Conservation (phyloP, 2,329 filamentous ascomycete genomes). For the Truncatella angustata region DNA sequence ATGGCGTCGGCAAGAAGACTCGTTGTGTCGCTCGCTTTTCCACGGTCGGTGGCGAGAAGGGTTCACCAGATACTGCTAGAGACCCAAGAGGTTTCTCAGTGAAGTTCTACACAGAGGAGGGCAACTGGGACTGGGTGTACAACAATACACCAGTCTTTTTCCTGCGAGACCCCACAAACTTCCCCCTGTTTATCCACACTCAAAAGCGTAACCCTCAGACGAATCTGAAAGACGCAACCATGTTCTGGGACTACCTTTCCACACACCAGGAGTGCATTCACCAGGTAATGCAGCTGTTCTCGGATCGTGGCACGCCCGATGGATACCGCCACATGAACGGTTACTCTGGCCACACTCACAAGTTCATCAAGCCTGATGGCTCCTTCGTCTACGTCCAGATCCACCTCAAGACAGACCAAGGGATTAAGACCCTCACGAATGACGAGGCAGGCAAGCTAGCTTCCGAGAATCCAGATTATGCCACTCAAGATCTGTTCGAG, state of each 20-base stretch:
- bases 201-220: slow-evolving; percentile 75
- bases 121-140: slow-evolving; percentile 73
- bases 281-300: slow-evolving; percentile 65
- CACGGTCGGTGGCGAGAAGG: slow-evolving; percentile 69
- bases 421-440: slow-evolving; percentile 57
- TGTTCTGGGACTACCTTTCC: slow-evolving; percentile 51
- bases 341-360: slow-evolving; percentile 66
- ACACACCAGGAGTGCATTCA: slow-evolving; percentile 63
- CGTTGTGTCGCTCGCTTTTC: slow-evolving; percentile 63
- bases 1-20: slow-evolving; percentile 57
- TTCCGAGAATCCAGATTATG: slow-evolving; percentile 59
- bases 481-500: slow-evolving; percentile 63
- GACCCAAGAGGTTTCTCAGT: slow-evolving; percentile 59
- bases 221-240: slow-evolving; percentile 67
- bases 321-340: slow-evolving; percentile 67
- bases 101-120: slow-evolving; percentile 71
- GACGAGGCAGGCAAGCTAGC: slow-evolving; percentile 54
- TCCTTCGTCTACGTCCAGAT: slow-evolving; percentile 66
- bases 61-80: slow-evolving; percentile 64
- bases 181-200: slow-evolving; percentile 73
- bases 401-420: slow-evolving; percentile 63
- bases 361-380: slow-evolving; percentile 63
- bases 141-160: slow-evolving; percentile 81
- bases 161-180: slow-evolving; percentile 70
- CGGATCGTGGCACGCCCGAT: slow-evolving; percentile 64